A percentile compares a stretch with the other conserved stretches of the same genome.
These are phyloP conservation scores for Evernia prunastri DNA, from an alignment of 495 filamentous ascomycete genomes.

Conservation along the genomic window DNA sequence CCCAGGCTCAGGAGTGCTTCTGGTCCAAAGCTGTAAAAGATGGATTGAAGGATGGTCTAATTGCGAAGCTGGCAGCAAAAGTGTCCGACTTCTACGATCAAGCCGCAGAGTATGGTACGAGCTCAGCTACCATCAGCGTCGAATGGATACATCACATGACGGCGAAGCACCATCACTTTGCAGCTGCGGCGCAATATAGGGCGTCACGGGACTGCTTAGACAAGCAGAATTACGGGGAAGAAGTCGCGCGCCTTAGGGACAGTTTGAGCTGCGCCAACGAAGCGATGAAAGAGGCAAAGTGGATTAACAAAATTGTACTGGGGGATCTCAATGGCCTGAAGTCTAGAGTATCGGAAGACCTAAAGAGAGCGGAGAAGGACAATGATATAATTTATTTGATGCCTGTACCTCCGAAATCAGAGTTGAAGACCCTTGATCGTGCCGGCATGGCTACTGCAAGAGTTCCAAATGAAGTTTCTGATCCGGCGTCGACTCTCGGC, in stretches of 20 bases:
- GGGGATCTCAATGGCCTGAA: conserved; percentile 81
- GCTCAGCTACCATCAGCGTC: conserved; percentile 79
- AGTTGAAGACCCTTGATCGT: conserved; percentile 76
- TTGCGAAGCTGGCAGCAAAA: conserved; percentile 83
- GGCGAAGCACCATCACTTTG: conserved; percentile 96
- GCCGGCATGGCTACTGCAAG: conserved; percentile 81
- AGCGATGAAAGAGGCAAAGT: conserved; percentile 76
- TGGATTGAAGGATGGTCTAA: conserved; percentile 80
- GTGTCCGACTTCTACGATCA: conserved; percentile 87
- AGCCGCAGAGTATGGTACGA: conserved; percentile 78
- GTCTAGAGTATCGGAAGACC: conserved; percentile 70
- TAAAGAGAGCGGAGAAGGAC: conserved; percentile 92
- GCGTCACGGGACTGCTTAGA: conserved; percentile 89
- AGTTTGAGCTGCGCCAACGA: conserved; percentile 77
- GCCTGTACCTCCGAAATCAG: conserved; percentile 79
- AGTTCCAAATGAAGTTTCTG: conserved; percentile 74
- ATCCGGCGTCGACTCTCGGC: conserved; percentile 71
- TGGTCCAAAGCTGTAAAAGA: conserved; percentile 98
- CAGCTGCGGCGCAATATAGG: conserved; percentile 91
- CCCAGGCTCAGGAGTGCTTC: conserved; percentile 93
- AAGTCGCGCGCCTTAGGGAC: conserved; percentile 80
- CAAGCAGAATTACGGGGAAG: conserved; percentile 91
- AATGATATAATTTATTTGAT: conserved; percentile 91
- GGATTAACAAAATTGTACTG: conserved; percentile 76
- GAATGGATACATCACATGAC: conserved; percentile 99